Evolutionary conservation across 1,139 yeast genomes (phyloP), one percentile per base, ranked within the genome.

Genomic region (Suhomyces wounanorum): DNA sequence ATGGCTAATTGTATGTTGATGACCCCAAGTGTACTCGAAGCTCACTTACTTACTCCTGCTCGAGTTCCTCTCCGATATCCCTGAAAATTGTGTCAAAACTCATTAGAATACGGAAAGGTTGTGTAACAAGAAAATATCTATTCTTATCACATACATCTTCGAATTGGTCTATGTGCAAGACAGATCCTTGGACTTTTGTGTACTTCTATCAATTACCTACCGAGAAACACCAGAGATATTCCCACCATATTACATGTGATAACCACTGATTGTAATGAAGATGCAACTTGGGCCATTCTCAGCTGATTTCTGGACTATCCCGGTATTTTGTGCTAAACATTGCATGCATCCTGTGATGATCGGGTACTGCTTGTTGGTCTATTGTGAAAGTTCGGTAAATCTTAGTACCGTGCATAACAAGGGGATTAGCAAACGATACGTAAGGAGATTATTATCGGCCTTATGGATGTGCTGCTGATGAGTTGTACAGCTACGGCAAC

Each of bases 1-100:
- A 10, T 13, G 14, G 16, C 16, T 16, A 31, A n/a, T n/a, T 21
- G 23, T 21, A 6, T 21, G 3, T 21, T 3, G 23, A 21, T 4
- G 23, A 6, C 6, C 23, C 6, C 6, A 21, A 4, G 23, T 21
- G 23, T 21, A 21, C 23, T 21, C 6, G 23, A 33, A 18, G 7
- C 14, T 16, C 18, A 2, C 13, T 9, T 14, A 50, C 52, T 4
- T 44, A 50, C 52, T 50, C 52, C 1, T 18, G 26, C 17, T 44
- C 50, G 16, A 50, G 44, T 23, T 50, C 50, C 7, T 14, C 25
- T 8, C 44, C 42, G 18, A 50, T 43, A 10, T 23, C 35, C 13
- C 25, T 35, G 39, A 50, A 50, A 8, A 48, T 44, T 11, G 39
- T 36, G 11, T 43, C 40, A 14, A 47, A 43, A 33, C 37, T 43